phyloP scores from a whole-genome alignment of 306 rosid species.

The Lotus japonicus region DNA sequence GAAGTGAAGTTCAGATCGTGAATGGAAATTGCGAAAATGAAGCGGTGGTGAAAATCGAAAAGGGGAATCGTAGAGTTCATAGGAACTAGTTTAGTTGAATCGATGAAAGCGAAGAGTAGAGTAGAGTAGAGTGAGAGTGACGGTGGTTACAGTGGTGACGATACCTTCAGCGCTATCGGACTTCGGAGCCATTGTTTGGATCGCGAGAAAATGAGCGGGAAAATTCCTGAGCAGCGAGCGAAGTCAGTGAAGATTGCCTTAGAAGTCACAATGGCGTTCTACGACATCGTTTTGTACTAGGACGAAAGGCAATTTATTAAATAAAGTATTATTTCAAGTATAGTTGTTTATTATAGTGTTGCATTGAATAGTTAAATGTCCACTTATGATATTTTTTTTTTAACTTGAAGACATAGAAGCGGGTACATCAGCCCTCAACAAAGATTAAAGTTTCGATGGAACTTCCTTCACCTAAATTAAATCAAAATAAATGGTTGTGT shows the following conservation, averaged over 20 bases:
- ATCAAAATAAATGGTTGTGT: no score
- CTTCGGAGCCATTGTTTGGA: slow-evolving; percentile 72
- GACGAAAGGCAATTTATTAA: no score
- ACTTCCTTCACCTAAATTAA: no score
- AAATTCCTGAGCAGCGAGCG: slow-evolving; percentile 21
- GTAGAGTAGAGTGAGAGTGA: neutral
- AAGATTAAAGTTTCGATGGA: no score
- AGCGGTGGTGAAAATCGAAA: neutral
- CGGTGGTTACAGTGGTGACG: neutral
- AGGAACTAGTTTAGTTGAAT: neutral
- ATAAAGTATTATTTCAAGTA: no score
- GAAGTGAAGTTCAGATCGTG: slow-evolving; percentile 4
- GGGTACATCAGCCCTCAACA: no score
- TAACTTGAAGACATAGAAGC: no score
- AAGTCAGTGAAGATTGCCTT: neutral
- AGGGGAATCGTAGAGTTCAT: neutral
- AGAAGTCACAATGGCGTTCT: neutral
- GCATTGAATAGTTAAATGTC: no score
- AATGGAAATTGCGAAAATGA: neutral
- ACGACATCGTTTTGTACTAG: slow-evolving; percentile 30
- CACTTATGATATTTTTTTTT: no score
- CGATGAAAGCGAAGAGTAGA: neutral
- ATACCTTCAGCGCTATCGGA: slow-evolving; percentile 73
- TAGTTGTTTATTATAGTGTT: no score
- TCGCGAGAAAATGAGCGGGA: slow-evolving; percentile 54